Evolutionary conservation across 176 grass and related monocot species (phyloP).

Genomic region (Triticum turgidum): DNA sequence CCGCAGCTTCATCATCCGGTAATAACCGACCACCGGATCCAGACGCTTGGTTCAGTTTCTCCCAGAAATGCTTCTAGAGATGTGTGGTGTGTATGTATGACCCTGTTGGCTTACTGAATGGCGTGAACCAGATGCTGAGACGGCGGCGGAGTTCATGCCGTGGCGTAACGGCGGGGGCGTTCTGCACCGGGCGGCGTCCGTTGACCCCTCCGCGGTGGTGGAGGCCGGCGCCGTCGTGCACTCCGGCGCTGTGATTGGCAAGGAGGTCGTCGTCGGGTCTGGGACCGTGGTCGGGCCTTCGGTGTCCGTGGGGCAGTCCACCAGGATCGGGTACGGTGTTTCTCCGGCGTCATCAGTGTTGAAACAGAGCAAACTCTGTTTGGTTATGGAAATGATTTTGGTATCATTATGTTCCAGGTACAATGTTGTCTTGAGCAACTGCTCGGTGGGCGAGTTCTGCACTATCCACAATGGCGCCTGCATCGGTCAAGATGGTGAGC

Average conservation of each 20-base stretch:
- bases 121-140: not conserved
- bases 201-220: conserved; percentile 40
- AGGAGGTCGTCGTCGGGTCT: conserved; percentile 60
- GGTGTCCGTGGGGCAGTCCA: conserved; percentile 62
- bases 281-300: conserved; percentile 68
- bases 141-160: conserved; percentile 22
- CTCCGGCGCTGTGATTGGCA: conserved; percentile 45
- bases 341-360: not conserved
- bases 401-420: conserved; percentile 45
- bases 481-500: conserved; percentile 90
- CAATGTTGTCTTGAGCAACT: conserved; percentile 80
- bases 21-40: not conserved
- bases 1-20: not conserved
- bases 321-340: conserved; percentile 61
- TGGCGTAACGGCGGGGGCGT: conserved; percentile 66
- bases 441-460: conserved; percentile 63
- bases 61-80: not conserved
- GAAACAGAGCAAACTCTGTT: not conserved
- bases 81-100: not conserved
- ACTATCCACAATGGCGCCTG: conserved; percentile 75
- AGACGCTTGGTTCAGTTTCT: not conserved
- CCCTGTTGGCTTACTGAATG: not conserved
- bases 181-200: conserved; percentile 34
- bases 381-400: not conserved
- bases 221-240: conserved; percentile 61